phyloP scores from a whole-genome alignment of 208 protist genomes.

The Trypanosoma melophagium region DNA sequence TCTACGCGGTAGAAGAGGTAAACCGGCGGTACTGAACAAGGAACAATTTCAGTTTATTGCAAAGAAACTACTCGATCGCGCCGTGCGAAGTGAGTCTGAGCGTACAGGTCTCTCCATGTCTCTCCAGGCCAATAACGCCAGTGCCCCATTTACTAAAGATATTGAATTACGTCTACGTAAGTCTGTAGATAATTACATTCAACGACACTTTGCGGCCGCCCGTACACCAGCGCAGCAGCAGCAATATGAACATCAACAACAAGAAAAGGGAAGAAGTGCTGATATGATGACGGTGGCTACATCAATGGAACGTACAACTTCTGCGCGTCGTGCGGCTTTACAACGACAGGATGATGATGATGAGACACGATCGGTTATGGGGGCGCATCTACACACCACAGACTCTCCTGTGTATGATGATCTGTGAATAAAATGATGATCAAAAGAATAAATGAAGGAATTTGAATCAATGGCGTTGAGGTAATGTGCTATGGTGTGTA shows the following conservation, averaged over 20 bases:
- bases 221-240: slow-evolving; percentile 8
- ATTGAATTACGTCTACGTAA: slow-evolving; percentile 59
- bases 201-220: slow-evolving; percentile 45
- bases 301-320: not conserved
- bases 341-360: slow-evolving; percentile 16
- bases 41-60: slow-evolving; percentile 54
- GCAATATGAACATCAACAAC: not conserved
- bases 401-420: slow-evolving; percentile 55
- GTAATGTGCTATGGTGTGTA: not conserved
- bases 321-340: not conserved
- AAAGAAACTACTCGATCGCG: slow-evolving; percentile 69
- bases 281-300: not conserved
- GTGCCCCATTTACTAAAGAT: slow-evolving; percentile 52
- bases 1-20: slow-evolving; percentile 46
- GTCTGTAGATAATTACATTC: slow-evolving; percentile 79
- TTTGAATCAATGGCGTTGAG: no score
- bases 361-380: slow-evolving; percentile 26
- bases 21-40: slow-evolving; percentile 54
- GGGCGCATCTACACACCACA: slow-evolving; percentile 17
- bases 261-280: not conserved
- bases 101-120: slow-evolving; percentile 55
- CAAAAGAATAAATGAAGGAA: no score
- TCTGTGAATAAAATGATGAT: slow-evolving; percentile 6
- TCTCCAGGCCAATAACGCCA: slow-evolving; percentile 48
- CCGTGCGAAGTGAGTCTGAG: slow-evolving; percentile 59